Conservation (phyloP, 2,329 filamentous ascomycete species). For the Aaosphaeria pasadenensis region DNA sequence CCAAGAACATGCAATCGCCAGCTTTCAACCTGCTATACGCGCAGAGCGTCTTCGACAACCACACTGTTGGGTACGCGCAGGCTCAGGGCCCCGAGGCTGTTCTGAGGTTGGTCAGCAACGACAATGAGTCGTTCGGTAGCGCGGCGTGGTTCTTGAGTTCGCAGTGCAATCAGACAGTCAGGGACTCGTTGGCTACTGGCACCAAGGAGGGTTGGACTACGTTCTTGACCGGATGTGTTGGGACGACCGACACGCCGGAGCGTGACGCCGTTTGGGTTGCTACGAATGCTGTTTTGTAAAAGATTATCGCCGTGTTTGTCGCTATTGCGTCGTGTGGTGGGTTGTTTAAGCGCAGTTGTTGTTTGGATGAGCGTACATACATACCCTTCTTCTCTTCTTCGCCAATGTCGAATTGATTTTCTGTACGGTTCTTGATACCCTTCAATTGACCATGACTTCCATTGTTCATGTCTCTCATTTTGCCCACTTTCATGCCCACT, state of each 20-base stretch:
- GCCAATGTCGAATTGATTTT: too few species aligned
- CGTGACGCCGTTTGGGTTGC: conserved; percentile 50
- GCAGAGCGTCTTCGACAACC: conserved; percentile 38
- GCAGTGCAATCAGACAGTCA: conserved; percentile 49
- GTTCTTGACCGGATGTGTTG: conserved; percentile 56
- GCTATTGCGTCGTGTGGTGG: too few species aligned
- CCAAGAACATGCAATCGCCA: conserved; percentile 63
- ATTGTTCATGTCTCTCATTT: too few species aligned
- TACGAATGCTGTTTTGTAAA: conserved; percentile 25
- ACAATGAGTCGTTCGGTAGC: conserved; percentile 54
- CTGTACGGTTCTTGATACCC: too few species aligned
- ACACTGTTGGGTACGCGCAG: conserved; percentile 24
- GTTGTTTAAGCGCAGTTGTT: too few species aligned
- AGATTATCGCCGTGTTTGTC: too few species aligned
- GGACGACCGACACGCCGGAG: conserved; percentile 46
- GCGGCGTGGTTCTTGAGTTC: conserved; percentile 61
- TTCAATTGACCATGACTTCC: too few species aligned
- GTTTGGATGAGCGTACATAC: too few species aligned
- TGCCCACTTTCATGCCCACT: too few species aligned
- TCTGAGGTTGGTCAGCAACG: conserved; percentile 47
- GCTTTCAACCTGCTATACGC: conserved; percentile 57
- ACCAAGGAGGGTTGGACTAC: conserved; percentile 49
- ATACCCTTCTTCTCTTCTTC: too few species aligned
- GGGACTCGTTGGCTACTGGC: conserved; percentile 45
- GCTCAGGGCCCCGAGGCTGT: conserved; percentile 43